Evolutionary conservation across 768 basidiomycete genomes (phyloP).

Genomic region (Cystobasidium onofrii): DNA sequence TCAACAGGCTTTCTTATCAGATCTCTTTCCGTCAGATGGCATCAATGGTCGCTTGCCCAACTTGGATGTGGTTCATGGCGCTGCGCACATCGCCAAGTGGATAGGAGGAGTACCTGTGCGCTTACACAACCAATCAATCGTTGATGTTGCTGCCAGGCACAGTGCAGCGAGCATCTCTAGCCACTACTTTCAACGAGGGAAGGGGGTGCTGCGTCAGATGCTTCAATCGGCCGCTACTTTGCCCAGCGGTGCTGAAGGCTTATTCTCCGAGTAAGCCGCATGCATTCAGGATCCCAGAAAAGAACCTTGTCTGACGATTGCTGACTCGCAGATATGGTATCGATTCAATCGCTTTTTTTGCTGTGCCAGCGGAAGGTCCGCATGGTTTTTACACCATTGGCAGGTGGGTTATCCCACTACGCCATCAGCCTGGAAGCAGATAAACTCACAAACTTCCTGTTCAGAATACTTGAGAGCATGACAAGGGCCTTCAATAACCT

Average conservation of each 20-base stretch:
- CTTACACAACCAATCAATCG: constrained; percentile 60
- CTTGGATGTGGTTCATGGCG: constrained; percentile 83
- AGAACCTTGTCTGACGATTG: not conserved
- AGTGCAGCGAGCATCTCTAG: not conserved
- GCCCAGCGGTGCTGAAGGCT: constrained; percentile 78
- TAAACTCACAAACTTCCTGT: too few relatives aligned
- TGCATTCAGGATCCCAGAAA: not conserved
- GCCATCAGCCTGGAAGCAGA: too few relatives aligned
- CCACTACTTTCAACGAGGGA: constrained; percentile 50
- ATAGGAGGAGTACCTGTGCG: constrained; percentile 69
- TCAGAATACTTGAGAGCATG: constrained; percentile 73
- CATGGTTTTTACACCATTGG: constrained; percentile 93
- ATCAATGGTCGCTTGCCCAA: constrained; percentile 91
- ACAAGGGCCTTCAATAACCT: constrained; percentile 87
- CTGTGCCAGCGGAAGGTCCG: constrained; percentile 75
- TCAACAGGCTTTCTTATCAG: not conserved
- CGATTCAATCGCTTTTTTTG: constrained; percentile 85
- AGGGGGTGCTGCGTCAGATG: constrained; percentile 63
- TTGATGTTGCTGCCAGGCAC: not conserved
- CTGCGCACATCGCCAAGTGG: constrained; percentile 50
- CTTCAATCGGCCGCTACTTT: constrained; percentile 67
- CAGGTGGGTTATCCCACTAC: too few relatives aligned
- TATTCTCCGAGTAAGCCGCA: constrained; percentile 66
- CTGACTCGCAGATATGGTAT: constrained; percentile 65
- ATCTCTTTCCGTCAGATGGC: constrained; percentile 62